Conservation (phyloP, 441 rosid species). For the Jatropha podagrica region DNA sequence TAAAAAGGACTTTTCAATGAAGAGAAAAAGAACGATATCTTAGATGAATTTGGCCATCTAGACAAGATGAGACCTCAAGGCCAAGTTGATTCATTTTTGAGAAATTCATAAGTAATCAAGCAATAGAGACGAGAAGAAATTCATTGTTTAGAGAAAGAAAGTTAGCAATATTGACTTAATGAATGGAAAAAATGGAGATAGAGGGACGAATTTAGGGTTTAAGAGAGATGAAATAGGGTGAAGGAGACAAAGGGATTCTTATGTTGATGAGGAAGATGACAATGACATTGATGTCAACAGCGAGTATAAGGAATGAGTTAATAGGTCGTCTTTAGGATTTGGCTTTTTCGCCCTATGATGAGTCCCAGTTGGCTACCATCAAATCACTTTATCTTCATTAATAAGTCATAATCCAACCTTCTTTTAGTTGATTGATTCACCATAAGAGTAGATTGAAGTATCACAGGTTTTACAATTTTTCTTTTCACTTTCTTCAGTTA, state of each 20-base stretch:
- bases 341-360: slow-evolving; percentile 5
- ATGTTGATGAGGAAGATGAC: slow-evolving; percentile 20
- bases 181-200: slow-evolving; percentile 32
- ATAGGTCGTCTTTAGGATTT: slow-evolving; percentile 46
- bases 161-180: slow-evolving; percentile 5
- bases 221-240: slow-evolving; percentile 26
- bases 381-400: too few relatives aligned
- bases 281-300: slow-evolving; percentile 17
- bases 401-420: too few relatives aligned
- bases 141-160: slow-evolving; percentile 20
- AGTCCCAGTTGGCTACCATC: too few relatives aligned
- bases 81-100: slow-evolving; percentile 33
- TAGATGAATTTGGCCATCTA: slow-evolving; percentile 37
- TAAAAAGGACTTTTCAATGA: slow-evolving; percentile 27
- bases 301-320: slow-evolving; percentile 27
- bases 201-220: slow-evolving; percentile 29
- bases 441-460: too few relatives aligned
- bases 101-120: slow-evolving; percentile 27
- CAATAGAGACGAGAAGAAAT: slow-evolving; percentile 23
- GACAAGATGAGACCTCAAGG: slow-evolving; percentile 34
- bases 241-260: slow-evolving; percentile 18
- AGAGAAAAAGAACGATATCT: slow-evolving; percentile 40
- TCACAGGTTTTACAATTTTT: too few relatives aligned
- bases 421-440: too few relatives aligned
- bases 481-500: too few relatives aligned